Percentiles rank a stretch among this genome's conserved stretches.
phyloP scores from a whole-genome alignment of 805 yeast genomes.

The Saccharomycopsis lassenensis region DNA sequence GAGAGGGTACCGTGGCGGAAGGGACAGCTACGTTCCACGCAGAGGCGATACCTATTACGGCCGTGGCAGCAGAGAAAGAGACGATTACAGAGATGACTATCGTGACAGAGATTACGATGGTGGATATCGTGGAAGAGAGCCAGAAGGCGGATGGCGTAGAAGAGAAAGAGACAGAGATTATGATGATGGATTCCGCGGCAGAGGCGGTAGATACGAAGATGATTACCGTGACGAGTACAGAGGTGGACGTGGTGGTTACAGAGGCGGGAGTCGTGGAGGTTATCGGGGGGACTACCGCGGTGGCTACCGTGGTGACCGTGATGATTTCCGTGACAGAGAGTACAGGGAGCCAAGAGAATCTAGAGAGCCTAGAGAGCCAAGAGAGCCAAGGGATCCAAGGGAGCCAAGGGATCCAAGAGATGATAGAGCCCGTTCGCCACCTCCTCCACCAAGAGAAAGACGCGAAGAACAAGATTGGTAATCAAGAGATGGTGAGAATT shows the following conservation, averaged over 20 bases:
- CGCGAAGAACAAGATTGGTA: too few species aligned
- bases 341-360: too few species aligned
- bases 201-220: constrained; percentile 10
- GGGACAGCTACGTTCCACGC: constrained; percentile 3
- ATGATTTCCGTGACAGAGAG: too few species aligned
- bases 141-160: constrained; percentile 33
- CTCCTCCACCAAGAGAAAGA: too few species aligned
- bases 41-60: constrained; percentile 8
- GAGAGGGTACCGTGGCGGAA: constrained; percentile 30
- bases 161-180: constrained; percentile 23
- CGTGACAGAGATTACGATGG: constrained; percentile 8
- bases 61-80: constrained; percentile 14
- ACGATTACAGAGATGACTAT: constrained; percentile 9
- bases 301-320: constrained; percentile 37
- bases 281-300: constrained; percentile 24
- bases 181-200: constrained; percentile 8
- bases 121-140: constrained; percentile 23
- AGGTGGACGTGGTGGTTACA: constrained; percentile 20
- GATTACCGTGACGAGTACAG: constrained; percentile 11
- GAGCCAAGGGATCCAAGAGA: too few species aligned
- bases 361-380: too few species aligned
- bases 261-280: constrained; percentile 27
- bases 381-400: too few species aligned
- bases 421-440: too few species aligned
- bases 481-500: too few species aligned